A percentile compares a stretch with the other conserved stretches of the same genome.
Conservation (phyloP, 495 filamentous ascomycete genomes). For the Geopyxis carbonaria region DNA sequence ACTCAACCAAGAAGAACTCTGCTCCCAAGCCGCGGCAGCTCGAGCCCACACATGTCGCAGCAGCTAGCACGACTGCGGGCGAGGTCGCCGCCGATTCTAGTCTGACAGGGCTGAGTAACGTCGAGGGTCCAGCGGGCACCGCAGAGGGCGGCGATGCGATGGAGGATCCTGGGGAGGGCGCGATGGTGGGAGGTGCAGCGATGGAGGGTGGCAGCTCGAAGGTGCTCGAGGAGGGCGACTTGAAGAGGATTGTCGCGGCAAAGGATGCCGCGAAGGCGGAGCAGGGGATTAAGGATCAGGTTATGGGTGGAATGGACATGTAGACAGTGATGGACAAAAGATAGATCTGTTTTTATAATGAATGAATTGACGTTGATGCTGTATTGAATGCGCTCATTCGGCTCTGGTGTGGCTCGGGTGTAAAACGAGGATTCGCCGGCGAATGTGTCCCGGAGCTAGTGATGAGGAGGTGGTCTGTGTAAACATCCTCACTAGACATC, state of each 20-base stretch:
- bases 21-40: no score
- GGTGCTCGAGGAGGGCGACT: constrained; percentile 6
- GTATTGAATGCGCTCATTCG: no score
- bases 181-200: not conserved
- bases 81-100: no score
- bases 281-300: constrained; percentile 13
- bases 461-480: no score
- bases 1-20: constrained; percentile 34
- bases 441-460: no score
- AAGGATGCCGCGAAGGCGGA: constrained; percentile 14
- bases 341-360: no score
- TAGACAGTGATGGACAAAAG: no score
- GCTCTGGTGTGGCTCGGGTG: no score
- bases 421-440: no score
- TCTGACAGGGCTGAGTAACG: constrained; percentile 16
- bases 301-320: constrained; percentile 14
- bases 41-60: constrained; percentile 26
- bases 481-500: no score
- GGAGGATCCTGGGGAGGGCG: constrained; percentile 7
- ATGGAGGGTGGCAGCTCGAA: constrained; percentile 7
- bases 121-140: constrained; percentile 27
- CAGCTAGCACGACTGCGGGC: constrained; percentile 22
- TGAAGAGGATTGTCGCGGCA: constrained; percentile 5
- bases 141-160: constrained; percentile 4
- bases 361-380: no score